phyloP scores from a whole-genome alignment of 768 basidiomycete species.

The Pulveroboletus sp. region DNA sequence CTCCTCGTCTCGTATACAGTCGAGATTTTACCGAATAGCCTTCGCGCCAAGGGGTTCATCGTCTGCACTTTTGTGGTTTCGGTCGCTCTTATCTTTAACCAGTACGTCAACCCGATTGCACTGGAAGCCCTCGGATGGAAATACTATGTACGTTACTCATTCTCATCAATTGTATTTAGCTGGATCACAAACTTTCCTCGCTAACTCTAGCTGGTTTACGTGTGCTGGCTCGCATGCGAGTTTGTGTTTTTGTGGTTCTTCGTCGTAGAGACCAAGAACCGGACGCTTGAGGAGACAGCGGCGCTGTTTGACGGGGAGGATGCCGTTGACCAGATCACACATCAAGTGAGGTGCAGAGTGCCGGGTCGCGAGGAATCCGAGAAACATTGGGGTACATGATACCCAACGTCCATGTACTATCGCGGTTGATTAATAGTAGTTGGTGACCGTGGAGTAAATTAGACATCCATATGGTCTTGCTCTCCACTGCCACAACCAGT shows the following conservation, averaged over 20 bases:
- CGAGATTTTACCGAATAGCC: slow-evolving; percentile 79
- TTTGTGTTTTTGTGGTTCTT: slow-evolving; percentile 63
- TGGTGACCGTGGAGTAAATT: too few relatives aligned
- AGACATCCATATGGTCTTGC: too few relatives aligned
- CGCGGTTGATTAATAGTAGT: too few relatives aligned
- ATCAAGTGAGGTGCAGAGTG: slow-evolving; percentile 15
- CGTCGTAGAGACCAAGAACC: slow-evolving; percentile 69
- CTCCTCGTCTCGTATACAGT: slow-evolving; percentile 85
- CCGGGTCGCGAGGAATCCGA: slow-evolving; percentile 21
- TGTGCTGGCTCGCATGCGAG: slow-evolving; percentile 68
- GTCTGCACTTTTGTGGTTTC: slow-evolving; percentile 80
- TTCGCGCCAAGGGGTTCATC: slow-evolving; percentile 86
- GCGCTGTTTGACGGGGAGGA: slow-evolving; percentile 74
- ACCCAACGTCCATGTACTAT: too few relatives aligned
- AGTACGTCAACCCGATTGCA: slow-evolving; percentile 82
- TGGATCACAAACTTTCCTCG: too few relatives aligned
- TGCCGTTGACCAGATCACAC: slow-evolving; percentile 37
- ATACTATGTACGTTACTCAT: slow-evolving; percentile 54
- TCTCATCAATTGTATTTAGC: too few relatives aligned
- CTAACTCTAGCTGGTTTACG: slow-evolving; percentile 58
- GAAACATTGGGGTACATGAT: slow-evolving; percentile 18
- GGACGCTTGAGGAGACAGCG: slow-evolving; percentile 79
- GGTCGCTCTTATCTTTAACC: slow-evolving; percentile 72
- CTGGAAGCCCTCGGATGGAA: slow-evolving; percentile 65
- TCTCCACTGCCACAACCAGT: too few relatives aligned